Evolutionary conservation across 2,329 filamentous ascomycete species (phyloP).

Genomic region (Thyridium curvatum): DNA sequence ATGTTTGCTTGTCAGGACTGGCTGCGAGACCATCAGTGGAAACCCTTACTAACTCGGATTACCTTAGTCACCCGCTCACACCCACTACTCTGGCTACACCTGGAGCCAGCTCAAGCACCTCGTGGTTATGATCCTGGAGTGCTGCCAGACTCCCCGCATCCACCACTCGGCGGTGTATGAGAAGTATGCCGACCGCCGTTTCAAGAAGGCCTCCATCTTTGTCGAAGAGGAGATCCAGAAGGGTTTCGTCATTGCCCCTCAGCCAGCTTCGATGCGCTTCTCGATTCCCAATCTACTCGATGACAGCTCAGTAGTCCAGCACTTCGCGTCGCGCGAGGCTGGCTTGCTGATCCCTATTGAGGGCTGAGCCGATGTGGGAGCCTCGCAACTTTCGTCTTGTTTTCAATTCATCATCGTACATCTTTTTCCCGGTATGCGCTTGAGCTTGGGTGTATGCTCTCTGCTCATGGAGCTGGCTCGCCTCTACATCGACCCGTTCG

Average conservation of each 20-base stretch:
- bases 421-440: too few relatives aligned
- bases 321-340: too few relatives aligned
- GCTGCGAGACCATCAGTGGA: conserved; percentile 24
- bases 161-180: conserved; percentile 87
- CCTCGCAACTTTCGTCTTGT: too few relatives aligned
- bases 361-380: too few relatives aligned
- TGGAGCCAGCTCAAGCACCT: conserved; percentile 75
- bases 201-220: conserved; percentile 75
- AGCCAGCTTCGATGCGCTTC: conserved; percentile 28
- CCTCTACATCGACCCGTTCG: too few relatives aligned
- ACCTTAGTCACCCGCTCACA: conserved; percentile 71
- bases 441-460: too few relatives aligned
- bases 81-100: conserved; percentile 92
- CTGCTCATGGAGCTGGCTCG: too few relatives aligned
- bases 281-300: conserved; percentile 10
- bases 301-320: conserved; percentile 2
- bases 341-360: too few relatives aligned
- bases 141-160: conserved; percentile 71
- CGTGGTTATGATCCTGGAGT: conserved; percentile 75
- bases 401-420: too few relatives aligned
- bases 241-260: conserved; percentile 46
- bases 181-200: conserved; percentile 84
- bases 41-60: background rate
- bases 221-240: conserved; percentile 68
- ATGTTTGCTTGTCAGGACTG: conserved; percentile 30